A percentile compares a stretch with the other conserved stretches of the same genome.
These are phyloP conservation scores for Lactarius evosmus DNA, from an alignment of 768 basidiomycete species.

Conservation along the genomic window DNA sequence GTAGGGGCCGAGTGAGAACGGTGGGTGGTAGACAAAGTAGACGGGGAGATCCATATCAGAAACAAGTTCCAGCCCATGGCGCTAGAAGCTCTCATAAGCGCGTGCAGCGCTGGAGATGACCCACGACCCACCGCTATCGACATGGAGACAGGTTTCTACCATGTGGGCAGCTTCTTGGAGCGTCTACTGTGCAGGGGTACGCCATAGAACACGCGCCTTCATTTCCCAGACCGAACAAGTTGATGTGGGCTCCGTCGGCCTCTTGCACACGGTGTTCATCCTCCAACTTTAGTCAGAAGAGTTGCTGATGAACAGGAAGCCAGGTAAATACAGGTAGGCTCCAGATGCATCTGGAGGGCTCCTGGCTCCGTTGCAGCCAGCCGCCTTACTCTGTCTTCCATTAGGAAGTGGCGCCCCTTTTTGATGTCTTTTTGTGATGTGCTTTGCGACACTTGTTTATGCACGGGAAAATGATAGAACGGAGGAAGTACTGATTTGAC, in stretches of 20 bases:
- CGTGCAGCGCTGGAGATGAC: not conserved
- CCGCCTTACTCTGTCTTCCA: not conserved
- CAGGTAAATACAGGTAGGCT: not conserved
- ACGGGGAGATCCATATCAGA: not conserved
- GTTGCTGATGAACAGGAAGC: not conserved
- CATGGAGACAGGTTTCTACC: not conserved
- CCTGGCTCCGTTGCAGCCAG: not conserved
- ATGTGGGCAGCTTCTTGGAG: not conserved
- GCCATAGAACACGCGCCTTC: not conserved
- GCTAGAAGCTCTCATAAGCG: not conserved
- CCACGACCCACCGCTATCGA: not conserved
- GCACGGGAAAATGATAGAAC: too few relatives aligned
- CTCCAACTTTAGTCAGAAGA: not conserved
- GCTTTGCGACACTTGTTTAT: not conserved
- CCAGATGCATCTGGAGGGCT: not conserved
- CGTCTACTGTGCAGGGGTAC: not conserved
- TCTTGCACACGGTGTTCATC: not conserved
- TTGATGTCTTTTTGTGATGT: not conserved
- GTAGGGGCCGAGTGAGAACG: not conserved
- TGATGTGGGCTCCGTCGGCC: not conserved
- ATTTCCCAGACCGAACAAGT: not conserved
- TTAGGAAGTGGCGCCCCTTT: not conserved
- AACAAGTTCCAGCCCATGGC: not conserved
- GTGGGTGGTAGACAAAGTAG: not conserved
- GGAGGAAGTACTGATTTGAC: not conserved